A percentile compares a stretch with the other conserved stretches of the same genome.
Conservation (phyloP, 2,329 filamentous ascomycete genomes). For the Nemania sp. region DNA sequence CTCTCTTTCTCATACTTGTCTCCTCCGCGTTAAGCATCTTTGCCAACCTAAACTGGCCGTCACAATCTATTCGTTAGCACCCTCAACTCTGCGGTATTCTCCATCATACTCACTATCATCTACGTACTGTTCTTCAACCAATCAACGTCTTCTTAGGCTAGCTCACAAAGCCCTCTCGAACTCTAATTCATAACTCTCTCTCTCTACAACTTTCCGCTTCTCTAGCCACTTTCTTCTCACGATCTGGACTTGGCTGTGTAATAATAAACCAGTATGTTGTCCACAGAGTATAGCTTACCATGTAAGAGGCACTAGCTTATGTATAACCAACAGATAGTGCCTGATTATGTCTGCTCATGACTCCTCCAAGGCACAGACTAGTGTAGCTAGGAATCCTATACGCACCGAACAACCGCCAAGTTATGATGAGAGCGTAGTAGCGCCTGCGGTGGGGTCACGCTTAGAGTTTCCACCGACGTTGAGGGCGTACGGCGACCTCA, state of each 20-base stretch:
- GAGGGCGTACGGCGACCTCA: not conserved
- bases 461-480: not conserved
- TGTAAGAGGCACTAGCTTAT: not conserved
- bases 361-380: not conserved
- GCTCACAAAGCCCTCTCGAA: no score
- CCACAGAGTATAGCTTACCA: not conserved
- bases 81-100: no score
- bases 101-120: no score
- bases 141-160: not conserved
- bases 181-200: no score
- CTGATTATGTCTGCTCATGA: not conserved
- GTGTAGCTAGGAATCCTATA: not conserved
- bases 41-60: not conserved
- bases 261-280: not conserved
- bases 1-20: not conserved
- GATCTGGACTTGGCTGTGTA: not conserved
- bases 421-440: not conserved
- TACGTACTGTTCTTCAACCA: not conserved
- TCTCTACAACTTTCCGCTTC: no score
- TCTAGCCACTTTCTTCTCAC: no score
- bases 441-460: not conserved
- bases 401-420: not conserved
- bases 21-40: not conserved
- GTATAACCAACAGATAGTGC: not conserved
- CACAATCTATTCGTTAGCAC: not conserved